Conservation (phyloP, 176 grass and related monocot species). For the Carex scoparia region DNA sequence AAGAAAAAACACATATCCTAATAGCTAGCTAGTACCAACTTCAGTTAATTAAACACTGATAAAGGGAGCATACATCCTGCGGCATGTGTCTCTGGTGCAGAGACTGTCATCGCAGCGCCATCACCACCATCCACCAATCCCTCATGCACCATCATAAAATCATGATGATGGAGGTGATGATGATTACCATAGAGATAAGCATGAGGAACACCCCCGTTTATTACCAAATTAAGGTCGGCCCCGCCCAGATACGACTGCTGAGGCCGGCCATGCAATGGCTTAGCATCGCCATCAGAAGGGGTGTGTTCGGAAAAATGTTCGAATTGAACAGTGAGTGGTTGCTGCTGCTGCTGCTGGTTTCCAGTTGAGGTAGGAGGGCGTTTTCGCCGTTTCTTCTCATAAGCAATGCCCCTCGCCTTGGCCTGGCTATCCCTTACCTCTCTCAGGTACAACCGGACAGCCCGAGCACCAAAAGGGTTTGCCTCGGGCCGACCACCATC, state of each 20-base stretch:
- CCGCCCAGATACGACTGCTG: neutral
- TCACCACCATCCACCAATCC: neutral
- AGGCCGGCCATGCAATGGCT: neutral
- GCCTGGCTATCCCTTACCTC: conserved; percentile 31
- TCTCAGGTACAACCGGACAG: conserved; percentile 29
- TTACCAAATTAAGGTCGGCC: conserved; percentile 21
- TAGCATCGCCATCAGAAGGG: neutral
- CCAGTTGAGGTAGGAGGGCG: neutral
- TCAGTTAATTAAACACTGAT: conserved; percentile 24
- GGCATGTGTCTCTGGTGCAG: conserved; percentile 2
- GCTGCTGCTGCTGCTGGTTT: neutral
- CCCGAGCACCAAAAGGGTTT: conserved; percentile 31
- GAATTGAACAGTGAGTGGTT: neutral
- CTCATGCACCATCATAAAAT: conserved; percentile 28
- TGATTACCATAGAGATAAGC: conserved; percentile 9
- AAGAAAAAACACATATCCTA: neutral
- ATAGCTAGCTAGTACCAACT: neutral
- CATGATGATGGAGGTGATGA: conserved; percentile 16
- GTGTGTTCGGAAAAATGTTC: neutral
- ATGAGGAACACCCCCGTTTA: conserved; percentile 6
- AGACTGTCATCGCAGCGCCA: neutral
- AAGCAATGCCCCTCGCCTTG: conserved; percentile 28
- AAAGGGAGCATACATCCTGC: conserved; percentile 24
- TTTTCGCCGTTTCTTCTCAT: conserved; percentile 36
- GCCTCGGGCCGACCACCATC: conserved; percentile 24